Evolutionary conservation across 2,329 filamentous ascomycete genomes (phyloP), one percentile per base, ranked within the genome.

Genomic region (Dothideomycetes sp.): DNA sequence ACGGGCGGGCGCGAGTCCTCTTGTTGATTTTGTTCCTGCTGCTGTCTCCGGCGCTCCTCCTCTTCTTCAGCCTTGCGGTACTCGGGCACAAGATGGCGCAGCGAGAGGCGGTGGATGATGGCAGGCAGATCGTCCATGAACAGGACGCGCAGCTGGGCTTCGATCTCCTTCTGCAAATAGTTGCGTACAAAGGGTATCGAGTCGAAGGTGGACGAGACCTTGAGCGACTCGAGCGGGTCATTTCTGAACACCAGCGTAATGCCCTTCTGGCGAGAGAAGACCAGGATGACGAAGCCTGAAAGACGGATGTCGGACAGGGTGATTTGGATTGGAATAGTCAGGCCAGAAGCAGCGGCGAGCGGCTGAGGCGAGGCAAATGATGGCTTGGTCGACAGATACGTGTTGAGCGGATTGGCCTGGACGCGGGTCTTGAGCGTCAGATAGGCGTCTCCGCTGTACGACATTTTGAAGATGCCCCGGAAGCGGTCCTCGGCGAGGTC

Each of bases 381-480:
- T 32, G 91, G 88, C 58, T 93, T 89, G 19, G 87, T 93, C 41
- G 81, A 84, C 42, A 98, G 74, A 58, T 93, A 95, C 34, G 91
- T 98, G 63, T 96, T 95, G 47, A 98, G 68, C 40, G 91, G 91
- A 62, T 98, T 98, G 49, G 89, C 91, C 70, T 98, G 91, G 47
- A 98, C 91, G 64, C 87, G 78, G 43, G 91, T 98, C 62, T 91
- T 91, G 47, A 98, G 72, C 18, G 91, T 96, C 64, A 98, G 65
- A 59, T 88, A 96, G 19, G 91, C 89, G 65, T 98, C 89, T 49
- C 91, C 91, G 2, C 84, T 79, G 61, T 98, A 98, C 60, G 83
- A 89, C 89, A 98, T 96, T 64, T 96, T 96, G 73, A 98, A 98
- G 52, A 98, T 96, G 58, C 91, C 91, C 43, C 91, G 77, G 62